These are phyloP conservation scores for Pulveroboletus ravenelii DNA, from an alignment of 768 basidiomycete species.

Conservation along the genomic window DNA sequence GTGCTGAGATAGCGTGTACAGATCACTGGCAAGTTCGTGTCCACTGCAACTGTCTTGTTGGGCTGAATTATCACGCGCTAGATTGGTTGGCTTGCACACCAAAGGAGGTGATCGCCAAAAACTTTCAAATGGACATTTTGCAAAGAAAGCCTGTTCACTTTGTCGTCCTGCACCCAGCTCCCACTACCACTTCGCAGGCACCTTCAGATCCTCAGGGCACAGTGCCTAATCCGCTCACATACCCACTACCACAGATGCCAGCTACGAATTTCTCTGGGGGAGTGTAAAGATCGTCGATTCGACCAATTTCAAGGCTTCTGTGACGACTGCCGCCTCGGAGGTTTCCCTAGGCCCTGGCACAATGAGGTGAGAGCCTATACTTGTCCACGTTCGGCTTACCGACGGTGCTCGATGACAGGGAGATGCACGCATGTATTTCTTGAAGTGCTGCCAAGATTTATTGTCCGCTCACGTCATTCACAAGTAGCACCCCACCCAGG, in stretches of 20 bases:
- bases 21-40: constrained; percentile 25
- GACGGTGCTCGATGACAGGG: constrained; percentile 31
- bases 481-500: constrained; percentile 60
- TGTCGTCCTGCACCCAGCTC: too few species aligned
- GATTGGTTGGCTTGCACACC: constrained; percentile 64
- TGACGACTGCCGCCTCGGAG: constrained; percentile 51
- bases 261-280: constrained; percentile 27
- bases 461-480: background rate
- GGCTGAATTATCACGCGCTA: background rate
- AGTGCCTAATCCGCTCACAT: too few species aligned
- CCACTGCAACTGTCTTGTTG: background rate
- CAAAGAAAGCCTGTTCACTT: too few species aligned
- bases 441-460: background rate
- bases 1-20: background rate
- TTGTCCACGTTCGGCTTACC: background rate
- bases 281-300: constrained; percentile 54
- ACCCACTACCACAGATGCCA: constrained; percentile 40
- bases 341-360: constrained; percentile 52
- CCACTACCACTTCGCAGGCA: too few species aligned
- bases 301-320: constrained; percentile 44
- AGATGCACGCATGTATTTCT: constrained; percentile 45
- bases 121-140: constrained; percentile 50
- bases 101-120: constrained; percentile 52
- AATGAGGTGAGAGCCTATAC: constrained; percentile 39
- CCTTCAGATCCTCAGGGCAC: too few species aligned